phyloP scores from a whole-genome alignment of 2,329 filamentous ascomycete species.

The Aspergillus quadricinctus region DNA sequence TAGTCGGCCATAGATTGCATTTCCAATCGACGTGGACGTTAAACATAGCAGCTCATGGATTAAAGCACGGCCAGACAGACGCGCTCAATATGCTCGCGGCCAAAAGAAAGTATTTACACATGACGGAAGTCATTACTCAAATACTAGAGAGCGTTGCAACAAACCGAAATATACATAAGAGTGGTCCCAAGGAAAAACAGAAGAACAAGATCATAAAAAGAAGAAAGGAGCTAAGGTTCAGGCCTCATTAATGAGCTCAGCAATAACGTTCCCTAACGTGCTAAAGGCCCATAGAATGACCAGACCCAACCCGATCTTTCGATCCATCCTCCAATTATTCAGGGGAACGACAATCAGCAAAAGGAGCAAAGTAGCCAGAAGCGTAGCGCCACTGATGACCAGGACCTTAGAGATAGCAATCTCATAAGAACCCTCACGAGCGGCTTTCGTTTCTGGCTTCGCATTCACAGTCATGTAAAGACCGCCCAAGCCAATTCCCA shows the following conservation, averaged over 20 bases:
- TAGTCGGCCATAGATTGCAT: neutral
- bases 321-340: slow-evolving; percentile 82
- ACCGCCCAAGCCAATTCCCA: slow-evolving; percentile 89
- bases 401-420: slow-evolving; percentile 82
- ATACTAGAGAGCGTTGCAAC: too few species aligned
- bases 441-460: slow-evolving; percentile 9
- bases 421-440: slow-evolving; percentile 58
- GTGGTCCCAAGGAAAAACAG: neutral
- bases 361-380: slow-evolving; percentile 73
- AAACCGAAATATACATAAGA: neutral
- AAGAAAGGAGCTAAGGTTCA: neutral
- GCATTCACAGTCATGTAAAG: slow-evolving; percentile 75
- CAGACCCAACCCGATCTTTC: slow-evolving; percentile 74
- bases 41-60: neutral
- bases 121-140: too few species aligned
- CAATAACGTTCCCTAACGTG: slow-evolving; percentile 73
- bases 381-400: slow-evolving; percentile 76
- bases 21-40: neutral
- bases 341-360: slow-evolving; percentile 76
- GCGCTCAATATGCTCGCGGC: neutral
- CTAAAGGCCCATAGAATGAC: slow-evolving; percentile 77
- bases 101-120: neutral
- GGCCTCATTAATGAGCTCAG: slow-evolving; percentile 56
- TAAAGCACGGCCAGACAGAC: neutral
- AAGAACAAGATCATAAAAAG: neutral